Evolutionary conservation across 345 rosid genomes (phyloP), one percentile per base, ranked within the genome.

Genomic region (rapeseed (Brassica napus)): DNA sequence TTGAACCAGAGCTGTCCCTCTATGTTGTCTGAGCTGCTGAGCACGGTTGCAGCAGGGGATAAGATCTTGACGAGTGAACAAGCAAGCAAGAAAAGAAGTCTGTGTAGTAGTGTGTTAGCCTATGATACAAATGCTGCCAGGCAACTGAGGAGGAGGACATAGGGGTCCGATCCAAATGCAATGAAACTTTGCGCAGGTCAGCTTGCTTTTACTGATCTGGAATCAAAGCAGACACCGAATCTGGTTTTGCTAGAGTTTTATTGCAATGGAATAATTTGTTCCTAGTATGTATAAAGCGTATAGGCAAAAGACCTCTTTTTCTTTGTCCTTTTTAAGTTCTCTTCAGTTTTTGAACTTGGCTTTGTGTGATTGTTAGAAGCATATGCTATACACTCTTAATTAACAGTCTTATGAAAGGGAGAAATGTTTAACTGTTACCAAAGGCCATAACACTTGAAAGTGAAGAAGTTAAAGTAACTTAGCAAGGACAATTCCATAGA

Each of bases 1-100:
- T 79, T 96, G 87, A 93, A 92, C 78, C 90, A 89, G 77, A 86
- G 89, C 83, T 96, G 97, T 73, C 99, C 99, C 4, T 75, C 94
- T 0, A 75, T 96, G 84, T 71, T 96, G 75, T 86, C 95, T 0
- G 99, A 96, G 84, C 82, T 93, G 80, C 87, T 95, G 73, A 91
- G 85, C 86, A 81, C 90, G 15, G 77, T 88, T 75, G 99, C 97
- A 24, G 80, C 86, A 1, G 91, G 82, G 16, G 94, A 91, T n/a
- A 93, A 91, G 80, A 87, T 15, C 54, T 47, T 15, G 54, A 12
- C 5, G 54, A 47, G 54, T 47, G 16, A 15, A 47, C 54, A 12
- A 47, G 54, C 54, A 12, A 47, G 54, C 54, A 47, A 47, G 54
- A 47, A 47, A 47, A 47, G 54, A 47, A 35, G 42, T 4, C 1